These are phyloP conservation scores for Alternaria arbusti DNA, from an alignment of 2,329 filamentous ascomycete species.

Conservation along the genomic window DNA sequence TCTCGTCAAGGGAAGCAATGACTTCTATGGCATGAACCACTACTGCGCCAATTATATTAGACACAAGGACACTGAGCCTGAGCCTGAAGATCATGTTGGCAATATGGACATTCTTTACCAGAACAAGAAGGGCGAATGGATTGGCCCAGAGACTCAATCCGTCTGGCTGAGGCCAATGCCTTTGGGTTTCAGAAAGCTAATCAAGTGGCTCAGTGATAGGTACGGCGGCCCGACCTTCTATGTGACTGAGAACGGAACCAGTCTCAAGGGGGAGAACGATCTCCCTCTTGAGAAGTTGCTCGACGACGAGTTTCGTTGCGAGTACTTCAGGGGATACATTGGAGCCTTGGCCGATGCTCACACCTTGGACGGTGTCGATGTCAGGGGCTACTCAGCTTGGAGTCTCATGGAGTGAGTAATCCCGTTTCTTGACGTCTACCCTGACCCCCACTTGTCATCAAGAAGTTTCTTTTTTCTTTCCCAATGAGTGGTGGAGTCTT, in stretches of 20 bases:
- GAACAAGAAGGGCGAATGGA: slow-evolving; percentile 74
- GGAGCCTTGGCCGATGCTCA: slow-evolving; percentile 76
- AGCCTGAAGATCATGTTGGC: slow-evolving; percentile 72
- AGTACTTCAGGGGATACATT: slow-evolving; percentile 82
- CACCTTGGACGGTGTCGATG: slow-evolving; percentile 75
- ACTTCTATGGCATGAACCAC: slow-evolving; percentile 95
- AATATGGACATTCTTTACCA: slow-evolving; percentile 76
- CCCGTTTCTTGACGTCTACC: slow-evolving; percentile 17
- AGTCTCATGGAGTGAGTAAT: slow-evolving; percentile 75
- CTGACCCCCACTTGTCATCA: background rate
- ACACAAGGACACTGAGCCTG: slow-evolving; percentile 68
- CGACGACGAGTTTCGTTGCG: slow-evolving; percentile 79
- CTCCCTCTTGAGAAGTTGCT: slow-evolving; percentile 73
- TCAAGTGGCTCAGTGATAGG: slow-evolving; percentile 65
- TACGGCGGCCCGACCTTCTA: slow-evolving; percentile 81
- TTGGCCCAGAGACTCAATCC: slow-evolving; percentile 83
- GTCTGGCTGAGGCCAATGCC: slow-evolving; percentile 81
- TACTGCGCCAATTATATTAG: slow-evolving; percentile 89
- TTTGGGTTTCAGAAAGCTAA: slow-evolving; percentile 75
- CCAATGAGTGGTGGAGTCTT: background rate
- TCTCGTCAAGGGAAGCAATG: slow-evolving; percentile 84
- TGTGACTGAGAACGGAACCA: slow-evolving; percentile 88
- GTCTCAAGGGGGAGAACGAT: slow-evolving; percentile 82
- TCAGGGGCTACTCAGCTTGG: slow-evolving; percentile 84
- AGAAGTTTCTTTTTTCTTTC: background rate